Base-by-base conservation (phyloP, 495 filamentous ascomycete genomes). In the Neurospora sp. region DNA sequence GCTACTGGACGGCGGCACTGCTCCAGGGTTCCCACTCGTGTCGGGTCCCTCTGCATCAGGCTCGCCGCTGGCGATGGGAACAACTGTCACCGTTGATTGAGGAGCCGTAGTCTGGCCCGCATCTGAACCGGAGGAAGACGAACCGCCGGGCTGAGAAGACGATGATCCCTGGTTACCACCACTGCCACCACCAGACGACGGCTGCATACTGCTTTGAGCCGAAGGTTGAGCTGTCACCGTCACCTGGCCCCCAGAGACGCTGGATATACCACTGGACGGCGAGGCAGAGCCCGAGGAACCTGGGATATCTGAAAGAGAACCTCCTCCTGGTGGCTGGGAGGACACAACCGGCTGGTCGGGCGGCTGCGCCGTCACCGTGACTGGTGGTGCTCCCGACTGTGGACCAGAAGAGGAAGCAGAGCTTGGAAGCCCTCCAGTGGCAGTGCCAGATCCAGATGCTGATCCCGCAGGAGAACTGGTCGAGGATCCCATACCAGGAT, bases 301-400 rank as follows among this genome's bases (percentile, higher is more conserved):
- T 27, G 54, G 54, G 14, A 37, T 66, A 12, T 62, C 23, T 31
- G 54, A 35, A 6, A 35, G 6, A 7, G 54, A 66, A 18, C 54
- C 54, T 66, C 54, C 54, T 18, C 27, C 27, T 35, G 54, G 14
- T 66, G 27, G 2, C 11, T 59, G 48, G 4, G 71, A 70, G 9
- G 59, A 35, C 31, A 54, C 35, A 70, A 44, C 37, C 41, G 37
- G 9, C 73, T 71, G 69, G 20, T 42, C 18, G n/a, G 71, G 12
- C 3, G 72, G 70, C 14, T 23, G 37, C 2, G 72, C 72, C 42
- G 72, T 73, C 69, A 23, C 70, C 20, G 69, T 73, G 20, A 54
- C 35, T 5, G 37, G 12, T 35, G 23, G 27, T 66, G 1, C 54
- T 18, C 54, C 54, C 14, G 54, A 35, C 27, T 66, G 54, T 35